Evolutionary conservation across 768 basidiomycete genomes (phyloP).

Genomic region (Phylloporus sp.): DNA sequence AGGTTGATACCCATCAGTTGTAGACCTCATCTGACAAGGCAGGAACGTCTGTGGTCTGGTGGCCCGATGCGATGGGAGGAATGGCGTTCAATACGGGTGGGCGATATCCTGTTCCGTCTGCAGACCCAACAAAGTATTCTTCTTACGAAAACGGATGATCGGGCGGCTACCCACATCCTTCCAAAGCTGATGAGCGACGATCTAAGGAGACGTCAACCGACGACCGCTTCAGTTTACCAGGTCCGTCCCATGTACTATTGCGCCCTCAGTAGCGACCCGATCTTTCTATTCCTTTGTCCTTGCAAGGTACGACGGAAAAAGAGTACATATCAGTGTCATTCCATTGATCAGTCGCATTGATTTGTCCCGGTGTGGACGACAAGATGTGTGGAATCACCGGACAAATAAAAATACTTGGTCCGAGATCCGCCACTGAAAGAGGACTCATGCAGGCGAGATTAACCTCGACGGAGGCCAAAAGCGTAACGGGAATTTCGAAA

Average conservation of each 20-base stretch:
- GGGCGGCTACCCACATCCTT: slow-evolving; percentile 21
- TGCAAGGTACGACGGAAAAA: neutral
- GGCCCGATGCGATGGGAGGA: neutral
- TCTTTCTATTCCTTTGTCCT: slow-evolving; percentile 3
- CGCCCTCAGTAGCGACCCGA: slow-evolving; percentile 7
- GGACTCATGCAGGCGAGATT: slow-evolving; percentile 17
- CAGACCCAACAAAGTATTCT: neutral
- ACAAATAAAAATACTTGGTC: neutral
- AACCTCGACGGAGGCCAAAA: slow-evolving; percentile 18
- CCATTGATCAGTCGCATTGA: neutral
- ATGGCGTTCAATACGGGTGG: neutral
- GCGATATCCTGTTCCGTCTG: slow-evolving; percentile 6
- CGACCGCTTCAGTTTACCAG: slow-evolving; percentile 1
- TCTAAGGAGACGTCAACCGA: slow-evolving; percentile 11
- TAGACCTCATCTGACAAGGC: neutral
- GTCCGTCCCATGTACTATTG: neutral
- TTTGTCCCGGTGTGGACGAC: neutral
- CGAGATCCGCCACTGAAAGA: slow-evolving; percentile 14
- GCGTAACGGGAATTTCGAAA: slow-evolving; percentile 15
- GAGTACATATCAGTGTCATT: neutral
- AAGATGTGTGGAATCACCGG: neutral
- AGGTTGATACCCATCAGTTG: neutral
- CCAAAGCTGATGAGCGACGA: slow-evolving; percentile 14
- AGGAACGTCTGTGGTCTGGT: neutral
- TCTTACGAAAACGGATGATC: slow-evolving; percentile 15